Evolutionary conservation across 768 basidiomycete species (phyloP), one percentile per base, ranked within the genome.

Genomic region (Fomitopsis pulvina): DNA sequence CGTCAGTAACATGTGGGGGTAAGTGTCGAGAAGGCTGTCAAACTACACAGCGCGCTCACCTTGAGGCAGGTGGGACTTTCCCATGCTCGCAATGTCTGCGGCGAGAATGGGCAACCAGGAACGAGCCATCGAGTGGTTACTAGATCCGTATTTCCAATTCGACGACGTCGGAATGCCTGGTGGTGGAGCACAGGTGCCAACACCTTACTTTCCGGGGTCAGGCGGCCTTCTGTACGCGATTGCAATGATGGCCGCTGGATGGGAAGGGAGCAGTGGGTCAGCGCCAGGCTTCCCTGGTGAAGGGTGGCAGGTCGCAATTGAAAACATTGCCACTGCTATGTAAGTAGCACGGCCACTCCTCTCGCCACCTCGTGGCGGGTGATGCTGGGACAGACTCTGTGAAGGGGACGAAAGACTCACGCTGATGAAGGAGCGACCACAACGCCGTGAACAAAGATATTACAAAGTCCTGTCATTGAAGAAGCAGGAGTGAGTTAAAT

Each of bases 91-190:
- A 0, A 80, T 82, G 77, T 77, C 76, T 1, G 79, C 80, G 10
- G 79, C 79, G 18, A 68, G 79, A 2, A 74, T 74, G 40, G 75
- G 75, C 4, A 66, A 79, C 26, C 58, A 68, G 4, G 71, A 72
- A 32, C 64, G 74, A 54, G 80, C 79, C 0, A 55, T 82, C 4
- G 74, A 78, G 24, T 81, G 76, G 75, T 64, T 80, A 18, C 66
- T 82, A 6, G 65, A 79, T 54, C 76, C 77, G 1, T 58, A 76
- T 24, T 81, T 79, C 60, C 61, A 68, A 44, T 81, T 82, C 53
- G 80, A 81, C 58, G 79, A 81, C 46, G 71, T 74, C 12, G 80
- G 79, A 4, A 80, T 80, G 78, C 80, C 80, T 1, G 62, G 75
- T 16, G 78, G 80, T 6, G 78, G 78, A 3, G 70, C 73, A 26